A percentile compares a stretch with the other conserved stretches of the same genome.
These are phyloP conservation scores for Stagonosporopsis tanaceti DNA, from an alignment of 2,329 filamentous ascomycete species.

Conservation along the genomic window DNA sequence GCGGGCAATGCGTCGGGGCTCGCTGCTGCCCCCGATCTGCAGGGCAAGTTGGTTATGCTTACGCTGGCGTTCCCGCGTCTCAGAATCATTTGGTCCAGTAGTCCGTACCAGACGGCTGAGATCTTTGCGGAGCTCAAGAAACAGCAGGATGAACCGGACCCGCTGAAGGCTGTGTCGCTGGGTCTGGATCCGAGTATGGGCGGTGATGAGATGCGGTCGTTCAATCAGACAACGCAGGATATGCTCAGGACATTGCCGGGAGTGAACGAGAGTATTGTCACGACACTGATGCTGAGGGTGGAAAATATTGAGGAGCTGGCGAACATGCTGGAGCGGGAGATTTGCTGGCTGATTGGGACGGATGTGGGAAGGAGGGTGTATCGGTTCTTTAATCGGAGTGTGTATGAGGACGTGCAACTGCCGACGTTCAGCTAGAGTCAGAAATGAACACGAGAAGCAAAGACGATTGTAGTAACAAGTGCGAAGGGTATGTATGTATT, in stretches of 20 bases:
- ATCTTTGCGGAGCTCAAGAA: constrained; percentile 95
- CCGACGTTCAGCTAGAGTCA: constrained; percentile 25
- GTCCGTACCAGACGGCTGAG: constrained; percentile 94
- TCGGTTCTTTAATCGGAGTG: constrained; percentile 77
- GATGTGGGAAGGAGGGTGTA: constrained; percentile 79
- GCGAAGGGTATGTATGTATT: constrained; percentile 16
- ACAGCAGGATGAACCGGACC: constrained; percentile 88
- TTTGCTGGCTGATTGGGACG: constrained; percentile 77
- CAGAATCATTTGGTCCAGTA: constrained; percentile 91
- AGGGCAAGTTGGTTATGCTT: constrained; percentile 89
- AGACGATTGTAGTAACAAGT: not conserved
- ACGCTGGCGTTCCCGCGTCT: constrained; percentile 90
- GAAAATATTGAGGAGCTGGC: constrained; percentile 83
- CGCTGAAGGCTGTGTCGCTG: constrained; percentile 81
- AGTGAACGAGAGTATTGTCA: constrained; percentile 76
- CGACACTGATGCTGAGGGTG: constrained; percentile 73
- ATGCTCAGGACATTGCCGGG: constrained; percentile 89
- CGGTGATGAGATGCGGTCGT: constrained; percentile 68
- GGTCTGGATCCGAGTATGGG: constrained; percentile 72
- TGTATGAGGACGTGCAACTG: constrained; percentile 50
- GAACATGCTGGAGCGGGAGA: constrained; percentile 79
- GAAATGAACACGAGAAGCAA: not conserved
- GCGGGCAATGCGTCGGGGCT: constrained; percentile 64
- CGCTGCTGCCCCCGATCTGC: constrained; percentile 73
- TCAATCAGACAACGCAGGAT: constrained; percentile 87